Percentiles rank a stretch among this genome's conserved stretches.
Conservation (phyloP, 495 filamentous ascomycete genomes). For the Hypomontagnella monticulosa region DNA sequence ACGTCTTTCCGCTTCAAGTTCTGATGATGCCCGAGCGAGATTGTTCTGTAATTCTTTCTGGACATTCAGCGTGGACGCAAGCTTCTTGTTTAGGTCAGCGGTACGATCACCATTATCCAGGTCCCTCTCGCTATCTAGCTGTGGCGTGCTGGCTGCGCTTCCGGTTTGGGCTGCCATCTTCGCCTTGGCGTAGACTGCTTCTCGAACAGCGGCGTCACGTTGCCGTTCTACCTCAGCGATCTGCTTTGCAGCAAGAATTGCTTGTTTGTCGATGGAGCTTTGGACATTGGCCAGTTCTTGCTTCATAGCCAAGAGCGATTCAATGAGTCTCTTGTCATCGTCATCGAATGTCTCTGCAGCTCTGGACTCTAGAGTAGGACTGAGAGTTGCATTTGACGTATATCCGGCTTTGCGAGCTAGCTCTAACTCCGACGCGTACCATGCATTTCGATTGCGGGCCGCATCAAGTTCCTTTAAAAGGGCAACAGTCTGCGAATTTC, state of each 20-base stretch:
- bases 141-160: conserved; percentile 74
- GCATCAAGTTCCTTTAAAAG: conserved; percentile 85
- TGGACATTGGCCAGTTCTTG: conserved; percentile 86
- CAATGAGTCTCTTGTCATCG: conserved; percentile 89
- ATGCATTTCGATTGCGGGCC: conserved; percentile 85
- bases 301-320: conserved; percentile 91
- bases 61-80: conserved; percentile 79
- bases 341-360: conserved; percentile 81
- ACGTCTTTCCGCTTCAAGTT: conserved; percentile 82
- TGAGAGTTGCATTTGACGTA: conserved; percentile 73
- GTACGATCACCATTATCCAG: conserved; percentile 68
- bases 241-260: conserved; percentile 80
- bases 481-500: conserved; percentile 68
- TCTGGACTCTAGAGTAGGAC: conserved; percentile 78
- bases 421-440: conserved; percentile 95
- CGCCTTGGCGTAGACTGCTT: conserved; percentile 94
- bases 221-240: conserved; percentile 95
- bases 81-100: conserved; percentile 81
- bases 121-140: conserved; percentile 71
- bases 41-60: conserved; percentile 79
- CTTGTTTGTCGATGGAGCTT: conserved; percentile 84
- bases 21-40: conserved; percentile 70
- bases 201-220: conserved; percentile 87
- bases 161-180: conserved; percentile 82
- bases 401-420: conserved; percentile 90